Conservation (phyloP, 495 filamentous ascomycete species). For the Neurospora africana region DNA sequence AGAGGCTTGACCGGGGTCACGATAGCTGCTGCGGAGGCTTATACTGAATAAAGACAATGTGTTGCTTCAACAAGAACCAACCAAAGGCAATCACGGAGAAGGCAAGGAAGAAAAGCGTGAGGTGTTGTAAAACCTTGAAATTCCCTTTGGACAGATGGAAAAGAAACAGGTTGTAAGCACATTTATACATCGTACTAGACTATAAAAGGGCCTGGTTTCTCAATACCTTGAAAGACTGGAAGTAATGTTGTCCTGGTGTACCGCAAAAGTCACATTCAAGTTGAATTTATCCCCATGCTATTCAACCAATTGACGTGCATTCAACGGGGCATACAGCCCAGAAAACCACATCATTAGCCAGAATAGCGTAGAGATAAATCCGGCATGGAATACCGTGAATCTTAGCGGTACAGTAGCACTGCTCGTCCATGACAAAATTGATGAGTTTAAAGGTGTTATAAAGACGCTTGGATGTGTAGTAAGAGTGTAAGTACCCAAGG, state of each 20-base stretch:
- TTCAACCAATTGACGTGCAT: no score
- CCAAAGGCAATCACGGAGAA: neutral
- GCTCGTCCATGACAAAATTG: no score
- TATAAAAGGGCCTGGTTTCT: neutral
- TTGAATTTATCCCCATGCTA: neutral
- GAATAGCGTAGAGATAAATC: no score
- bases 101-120: neutral
- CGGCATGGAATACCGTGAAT: no score
- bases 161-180: neutral
- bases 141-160: neutral
- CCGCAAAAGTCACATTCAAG: neutral
- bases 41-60: neutral
- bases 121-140: neutral
- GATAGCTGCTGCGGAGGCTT: neutral
- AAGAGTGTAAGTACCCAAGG: no score
- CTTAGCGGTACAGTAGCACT: no score
- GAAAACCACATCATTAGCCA: no score
- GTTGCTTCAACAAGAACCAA: neutral
- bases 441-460: no score
- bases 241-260: neutral
- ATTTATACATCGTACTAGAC: neutral
- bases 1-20: neutral
- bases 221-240: neutral
- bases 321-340: no score
- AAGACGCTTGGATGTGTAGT: no score